A percentile compares a stretch with the other conserved stretches of the same genome.
phyloP scores from a whole-genome alignment of 106 monocot species.

The Hemerocallis citrina region DNA sequence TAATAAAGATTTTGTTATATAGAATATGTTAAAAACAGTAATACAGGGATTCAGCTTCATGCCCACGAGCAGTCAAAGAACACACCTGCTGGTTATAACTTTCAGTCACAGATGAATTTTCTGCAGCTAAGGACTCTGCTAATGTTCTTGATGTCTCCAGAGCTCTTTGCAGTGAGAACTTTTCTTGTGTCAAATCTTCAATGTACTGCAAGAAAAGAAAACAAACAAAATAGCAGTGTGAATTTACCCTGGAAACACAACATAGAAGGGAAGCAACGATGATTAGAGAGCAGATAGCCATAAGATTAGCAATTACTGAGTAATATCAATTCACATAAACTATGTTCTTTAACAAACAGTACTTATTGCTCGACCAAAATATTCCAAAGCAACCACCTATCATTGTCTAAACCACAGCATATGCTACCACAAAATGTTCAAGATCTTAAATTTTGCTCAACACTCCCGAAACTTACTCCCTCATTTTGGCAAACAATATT shows the following conservation, averaged over 20 bases:
- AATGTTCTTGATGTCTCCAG: conserved; percentile 66
- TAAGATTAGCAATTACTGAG: neutral
- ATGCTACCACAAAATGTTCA: no score
- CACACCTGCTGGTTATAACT: conserved; percentile 86
- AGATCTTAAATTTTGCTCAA: no score
- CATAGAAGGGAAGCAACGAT: neutral
- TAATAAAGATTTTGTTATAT: no score
- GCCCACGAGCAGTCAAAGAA: neutral
- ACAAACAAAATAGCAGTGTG: no score
- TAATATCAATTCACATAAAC: neutral
- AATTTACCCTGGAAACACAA: neutral
- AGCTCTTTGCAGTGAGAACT: conserved; percentile 88
- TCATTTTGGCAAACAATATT: no score
- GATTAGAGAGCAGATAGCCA: neutral
- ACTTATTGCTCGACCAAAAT: neutral
- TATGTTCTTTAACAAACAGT: neutral
- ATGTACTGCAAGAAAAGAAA: conserved; percentile 60
- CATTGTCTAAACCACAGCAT: no score
- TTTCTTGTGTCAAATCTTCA: conserved; percentile 96
- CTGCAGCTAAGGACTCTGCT: conserved; percentile 73
- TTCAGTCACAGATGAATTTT: conserved; percentile 88
- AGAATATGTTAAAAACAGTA: no score
- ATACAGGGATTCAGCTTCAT: neutral
- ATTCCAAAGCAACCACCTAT: neutral
- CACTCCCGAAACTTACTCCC: no score